phyloP scores from a whole-genome alignment of 345 rosid species.

The Limnanthes douglasii region DNA sequence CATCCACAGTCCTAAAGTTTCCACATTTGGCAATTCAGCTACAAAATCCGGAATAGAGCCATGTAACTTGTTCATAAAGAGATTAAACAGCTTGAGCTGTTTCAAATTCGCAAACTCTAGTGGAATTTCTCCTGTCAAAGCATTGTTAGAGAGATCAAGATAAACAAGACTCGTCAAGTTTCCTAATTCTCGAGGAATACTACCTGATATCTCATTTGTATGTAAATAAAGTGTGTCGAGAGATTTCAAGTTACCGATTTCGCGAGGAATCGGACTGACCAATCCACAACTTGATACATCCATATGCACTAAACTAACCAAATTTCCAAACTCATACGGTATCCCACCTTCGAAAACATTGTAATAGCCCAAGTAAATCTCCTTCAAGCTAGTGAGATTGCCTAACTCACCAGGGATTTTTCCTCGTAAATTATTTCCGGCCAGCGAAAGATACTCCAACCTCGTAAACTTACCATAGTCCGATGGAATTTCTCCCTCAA shows the following conservation, averaged over 20 bases:
- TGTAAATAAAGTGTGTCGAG: constrained; percentile 46
- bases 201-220: constrained; percentile 28
- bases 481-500: constrained; percentile 37
- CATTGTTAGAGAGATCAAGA: constrained; percentile 52
- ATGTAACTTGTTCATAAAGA: constrained; percentile 48
- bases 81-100: too few species aligned
- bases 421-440: too few species aligned
- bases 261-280: constrained; percentile 33
- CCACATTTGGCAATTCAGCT: too few species aligned
- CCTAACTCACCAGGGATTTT: constrained; percentile 49
- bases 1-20: constrained; percentile 40
- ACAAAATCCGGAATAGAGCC: constrained; percentile 43
- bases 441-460: constrained; percentile 35
- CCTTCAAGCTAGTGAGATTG: constrained; percentile 30
- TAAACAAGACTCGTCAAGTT: constrained; percentile 30
- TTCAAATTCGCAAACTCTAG: constrained; percentile 22
- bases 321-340: constrained; percentile 34
- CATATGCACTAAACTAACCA: constrained; percentile 33
- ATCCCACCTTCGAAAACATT: constrained; percentile 42
- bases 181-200: constrained; percentile 36
- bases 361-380: too few species aligned
- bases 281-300: too few species aligned
- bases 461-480: too few species aligned
- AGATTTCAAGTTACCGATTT: constrained; percentile 30
- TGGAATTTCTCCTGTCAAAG: too few species aligned